These are phyloP conservation scores for Scedosporium minutisporum DNA, from an alignment of 2,329 filamentous ascomycete genomes.

Conservation along the genomic window DNA sequence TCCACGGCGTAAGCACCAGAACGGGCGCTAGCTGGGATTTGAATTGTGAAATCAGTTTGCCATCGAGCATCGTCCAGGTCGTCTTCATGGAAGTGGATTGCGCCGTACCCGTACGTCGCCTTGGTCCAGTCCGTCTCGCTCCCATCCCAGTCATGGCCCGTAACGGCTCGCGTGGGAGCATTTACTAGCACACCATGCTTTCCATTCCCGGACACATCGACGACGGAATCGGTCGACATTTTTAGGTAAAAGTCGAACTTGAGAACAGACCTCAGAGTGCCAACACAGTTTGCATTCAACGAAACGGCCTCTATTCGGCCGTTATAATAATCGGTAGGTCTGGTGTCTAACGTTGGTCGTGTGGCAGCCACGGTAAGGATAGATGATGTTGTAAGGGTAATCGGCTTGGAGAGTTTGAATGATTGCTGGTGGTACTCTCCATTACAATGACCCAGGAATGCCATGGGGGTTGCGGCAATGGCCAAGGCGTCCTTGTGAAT, in stretches of 20 bases:
- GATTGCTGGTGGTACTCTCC: not conserved
- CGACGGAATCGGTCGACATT: constrained; percentile 16
- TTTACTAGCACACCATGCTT: constrained; percentile 21
- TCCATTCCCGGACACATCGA: constrained; percentile 17
- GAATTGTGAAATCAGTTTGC: constrained; percentile 21
- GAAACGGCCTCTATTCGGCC: constrained; percentile 12
- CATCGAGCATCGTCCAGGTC: constrained; percentile 26
- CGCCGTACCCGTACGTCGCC: constrained; percentile 23
- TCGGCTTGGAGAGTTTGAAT: not conserved
- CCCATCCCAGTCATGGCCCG: constrained; percentile 22
- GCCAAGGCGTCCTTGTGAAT: not conserved
- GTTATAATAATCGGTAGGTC: constrained; percentile 11
- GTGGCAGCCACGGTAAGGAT: constrained; percentile 6
- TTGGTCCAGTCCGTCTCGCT: constrained; percentile 21
- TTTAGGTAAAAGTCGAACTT: constrained; percentile 15
- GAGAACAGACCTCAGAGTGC: too few species aligned
- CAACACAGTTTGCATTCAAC: too few species aligned
- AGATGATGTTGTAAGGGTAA: not conserved
- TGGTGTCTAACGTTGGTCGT: not conserved
- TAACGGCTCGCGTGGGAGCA: constrained; percentile 22
- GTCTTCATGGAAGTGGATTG: constrained; percentile 28
- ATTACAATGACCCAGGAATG: not conserved
- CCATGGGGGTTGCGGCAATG: not conserved
- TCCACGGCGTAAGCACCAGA: constrained; percentile 21
- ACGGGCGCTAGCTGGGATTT: constrained; percentile 12